Evolutionary conservation across 371 early-diverging fungal species (phyloP).

Genomic region (Mortierella sp.): DNA sequence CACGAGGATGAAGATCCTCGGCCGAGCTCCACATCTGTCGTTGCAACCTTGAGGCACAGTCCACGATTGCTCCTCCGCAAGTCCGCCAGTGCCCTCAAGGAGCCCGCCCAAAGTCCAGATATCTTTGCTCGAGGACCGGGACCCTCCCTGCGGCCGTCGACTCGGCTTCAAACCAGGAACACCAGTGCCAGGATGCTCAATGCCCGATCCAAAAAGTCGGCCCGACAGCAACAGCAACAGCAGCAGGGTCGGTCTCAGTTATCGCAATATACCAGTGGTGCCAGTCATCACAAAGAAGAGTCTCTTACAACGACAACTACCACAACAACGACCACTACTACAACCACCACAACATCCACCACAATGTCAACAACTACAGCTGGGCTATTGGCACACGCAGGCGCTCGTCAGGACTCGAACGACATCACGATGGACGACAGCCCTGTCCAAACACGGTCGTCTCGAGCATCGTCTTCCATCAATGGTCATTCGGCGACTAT

Average conservation of each 20-base stretch:
- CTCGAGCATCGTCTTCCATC: conserved; percentile 19
- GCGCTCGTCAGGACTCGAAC: conserved; percentile 1
- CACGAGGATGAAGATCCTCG: conserved; percentile 42
- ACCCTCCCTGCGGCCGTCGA: conserved; percentile 48
- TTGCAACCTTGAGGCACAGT: conserved; percentile 51
- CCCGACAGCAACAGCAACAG: conserved; percentile 45
- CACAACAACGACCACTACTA: conserved; percentile 2
- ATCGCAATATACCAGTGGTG: conserved; percentile 41
- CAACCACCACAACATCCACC: conserved; percentile 10
- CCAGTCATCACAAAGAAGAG: conserved; percentile 8
- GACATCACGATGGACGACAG: conserved; percentile 23
- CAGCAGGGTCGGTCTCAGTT: conserved; percentile 28
- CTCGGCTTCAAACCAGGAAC: conserved; percentile 54
- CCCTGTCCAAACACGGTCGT: conserved; percentile 48
- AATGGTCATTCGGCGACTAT: conserved; percentile 19
- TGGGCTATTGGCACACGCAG: not conserved
- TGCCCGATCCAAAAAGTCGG: conserved; percentile 41
- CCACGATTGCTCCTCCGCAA: conserved; percentile 55
- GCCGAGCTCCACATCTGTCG: conserved; percentile 52
- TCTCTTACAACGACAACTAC: conserved; percentile 12
- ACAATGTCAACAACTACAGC: conserved; percentile 18
- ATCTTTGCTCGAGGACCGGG: conserved; percentile 57
- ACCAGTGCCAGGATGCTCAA: conserved; percentile 37
- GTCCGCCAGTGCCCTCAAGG: conserved; percentile 54
- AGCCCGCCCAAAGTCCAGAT: conserved; percentile 55